These are phyloP conservation scores for Lecanicillium sp. DNA, from an alignment of 2,329 filamentous ascomycete genomes.

Conservation along the genomic window DNA sequence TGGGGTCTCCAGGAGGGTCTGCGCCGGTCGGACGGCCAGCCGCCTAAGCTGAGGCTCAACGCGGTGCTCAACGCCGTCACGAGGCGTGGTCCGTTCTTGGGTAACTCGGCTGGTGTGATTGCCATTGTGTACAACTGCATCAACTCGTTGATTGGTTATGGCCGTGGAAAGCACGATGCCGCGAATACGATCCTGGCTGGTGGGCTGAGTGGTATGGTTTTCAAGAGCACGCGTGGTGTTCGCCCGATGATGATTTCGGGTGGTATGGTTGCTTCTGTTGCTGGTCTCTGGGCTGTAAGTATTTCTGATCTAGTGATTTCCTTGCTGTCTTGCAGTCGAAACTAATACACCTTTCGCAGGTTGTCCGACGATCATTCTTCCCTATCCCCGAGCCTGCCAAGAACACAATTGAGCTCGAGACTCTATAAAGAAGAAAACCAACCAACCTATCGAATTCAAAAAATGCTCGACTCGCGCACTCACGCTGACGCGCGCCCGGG, in stretches of 20 bases:
- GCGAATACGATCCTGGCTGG: conserved; percentile 84
- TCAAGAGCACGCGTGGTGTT: conserved; percentile 89
- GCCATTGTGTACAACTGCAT: conserved; percentile 94
- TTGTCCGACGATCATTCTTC: conserved; percentile 34
- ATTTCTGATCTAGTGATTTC: too few species aligned
- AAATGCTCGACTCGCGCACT: background rate
- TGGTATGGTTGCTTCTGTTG: conserved; percentile 77
- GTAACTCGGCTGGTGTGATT: conserved; percentile 91
- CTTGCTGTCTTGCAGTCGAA: conserved; percentile 4
- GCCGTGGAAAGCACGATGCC: conserved; percentile 79
- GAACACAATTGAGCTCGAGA: conserved; percentile 9
- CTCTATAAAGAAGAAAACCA: conserved; percentile 5
- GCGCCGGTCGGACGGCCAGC: conserved; percentile 63
- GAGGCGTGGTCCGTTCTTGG: conserved; percentile 84
- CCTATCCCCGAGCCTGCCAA: conserved; percentile 23
- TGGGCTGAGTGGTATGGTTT: conserved; percentile 81
- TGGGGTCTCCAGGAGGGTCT: conserved; percentile 92
- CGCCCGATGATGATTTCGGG: conserved; percentile 93
- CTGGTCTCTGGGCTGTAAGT: conserved; percentile 86
- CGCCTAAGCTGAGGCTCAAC: conserved; percentile 89
- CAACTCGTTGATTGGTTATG: conserved; percentile 74
- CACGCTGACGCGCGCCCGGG: background rate
- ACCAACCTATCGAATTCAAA: background rate
- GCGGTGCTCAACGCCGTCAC: conserved; percentile 92
- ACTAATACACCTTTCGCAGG: conserved; percentile 14